Base-by-base conservation (phyloP, 768 basidiomycete species). In the Zangia roseola region DNA sequence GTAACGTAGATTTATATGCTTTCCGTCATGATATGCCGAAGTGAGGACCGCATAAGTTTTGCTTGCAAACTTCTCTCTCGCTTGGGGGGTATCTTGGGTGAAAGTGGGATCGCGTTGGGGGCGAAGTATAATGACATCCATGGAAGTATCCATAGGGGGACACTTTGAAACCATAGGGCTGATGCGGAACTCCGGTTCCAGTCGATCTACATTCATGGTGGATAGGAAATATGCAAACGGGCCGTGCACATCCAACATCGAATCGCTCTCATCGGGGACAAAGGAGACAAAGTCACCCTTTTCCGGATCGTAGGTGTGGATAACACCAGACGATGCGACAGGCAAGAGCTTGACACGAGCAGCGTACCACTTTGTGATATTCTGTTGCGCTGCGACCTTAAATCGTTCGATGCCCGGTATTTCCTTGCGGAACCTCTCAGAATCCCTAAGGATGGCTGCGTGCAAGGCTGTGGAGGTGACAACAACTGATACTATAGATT, bases 141-240 rank as follows among this genome's bases (percentile, higher is more conserved):
- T 82, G 23, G 81, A 74, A 2, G 68, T 63, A 20, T 68, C 69
- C 0, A 62, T 52, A 2, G 81, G 70, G 4, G 82, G 77, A 23
- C 74, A 68, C 3, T 67, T 64, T 31, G 73, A 73, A 7, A 76
- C 67, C 42, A 82, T 75, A 14, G 94, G 91, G 14, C 82, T 74
- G 50, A 97, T 88, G 50, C 81, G 75, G 65, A 97, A 95, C 12
- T 73, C 64, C 5, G 88, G 81, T 67, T 98, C 95, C 55, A 98
- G 73, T 12, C 95, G 78, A 68, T 92, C 89, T 36, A 88, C 88
- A 52, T 92, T 89, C 45, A 87, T 75, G 0, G 88, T 86, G 9
- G 87, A 81, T 21, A 94, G 68, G 64, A 97, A 89, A 69, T 97
- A 98, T 23, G 78, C 74, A 60, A 94, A 97, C 5, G 92, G 92